Percentiles rank a stretch among this genome's conserved stretches.
phyloP scores from a whole-genome alignment of 2,329 filamentous ascomycete species.

The Aspergillus spinulosporus region DNA sequence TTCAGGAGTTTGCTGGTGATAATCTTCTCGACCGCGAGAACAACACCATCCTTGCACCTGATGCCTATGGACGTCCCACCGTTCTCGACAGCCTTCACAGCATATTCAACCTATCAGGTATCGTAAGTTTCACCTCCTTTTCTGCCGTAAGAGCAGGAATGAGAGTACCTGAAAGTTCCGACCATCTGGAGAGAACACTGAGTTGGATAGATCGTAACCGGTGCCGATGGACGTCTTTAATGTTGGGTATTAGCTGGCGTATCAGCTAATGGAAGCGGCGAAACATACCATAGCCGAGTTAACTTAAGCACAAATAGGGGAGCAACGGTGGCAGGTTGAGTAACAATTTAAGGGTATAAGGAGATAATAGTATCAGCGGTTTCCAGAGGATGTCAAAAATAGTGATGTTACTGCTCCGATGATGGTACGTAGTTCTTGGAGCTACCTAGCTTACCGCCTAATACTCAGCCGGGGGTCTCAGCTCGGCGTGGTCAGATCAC shows the following conservation, averaged over 20 bases:
- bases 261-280: conserved; percentile 2
- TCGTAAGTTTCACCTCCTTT: conserved; percentile 17
- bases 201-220: conserved; percentile 98
- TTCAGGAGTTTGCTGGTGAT: conserved; percentile 94
- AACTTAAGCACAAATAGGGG: background rate
- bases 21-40: conserved; percentile 95
- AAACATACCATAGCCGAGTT: conserved; percentile 25
- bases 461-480: background rate
- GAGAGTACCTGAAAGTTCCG: conserved; percentile 86
- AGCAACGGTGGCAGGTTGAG: background rate
- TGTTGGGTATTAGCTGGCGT: conserved; percentile 19
- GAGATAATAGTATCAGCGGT: background rate
- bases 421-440: conserved; percentile 4
- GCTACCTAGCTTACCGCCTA: conserved; percentile 10
- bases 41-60: conserved; percentile 93
- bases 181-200: conserved; percentile 98
- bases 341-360: background rate
- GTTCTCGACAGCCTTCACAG: conserved; percentile 97
- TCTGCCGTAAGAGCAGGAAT: background rate
- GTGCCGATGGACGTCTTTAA: conserved; percentile 96
- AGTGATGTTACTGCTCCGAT: background rate
- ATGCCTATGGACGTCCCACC: conserved; percentile 96
- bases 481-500: conserved; percentile 7
- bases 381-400: background rate
- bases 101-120: conserved; percentile 75